Evolutionary conservation across 106 monocot species (phyloP), one percentile per base, ranked within the genome.

Genomic region (Apostasia shenzhenica): DNA sequence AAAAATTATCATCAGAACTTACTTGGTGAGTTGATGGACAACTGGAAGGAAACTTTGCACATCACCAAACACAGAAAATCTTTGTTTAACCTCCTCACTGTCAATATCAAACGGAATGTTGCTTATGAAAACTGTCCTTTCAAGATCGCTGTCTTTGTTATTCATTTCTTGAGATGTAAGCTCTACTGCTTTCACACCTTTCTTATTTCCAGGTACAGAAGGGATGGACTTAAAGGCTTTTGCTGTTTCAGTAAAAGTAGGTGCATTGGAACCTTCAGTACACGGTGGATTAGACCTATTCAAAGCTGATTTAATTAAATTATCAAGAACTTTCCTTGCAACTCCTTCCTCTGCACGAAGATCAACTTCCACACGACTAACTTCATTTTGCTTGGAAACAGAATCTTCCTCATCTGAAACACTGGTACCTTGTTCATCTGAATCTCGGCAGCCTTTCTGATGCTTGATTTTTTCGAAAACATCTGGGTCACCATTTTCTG

Each of bases 21-120:
- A 99, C 99, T 93, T 93, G 73, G 99, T 99, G 64, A 93, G 73
- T 67, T 68, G 77, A 78, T 93, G 99, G 41, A 99, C 87, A 59
- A 99, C 99, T 0, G 79, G 87, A 45, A 73, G 3, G 75, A 81
- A 90, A 43, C 87, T 82, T 59, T 84, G 77, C 69, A 99, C 83
- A 63, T 87, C 79, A 40, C 99, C 99, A 82, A 90, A 99, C 14
- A 87, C 59, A 26, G 87, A 85, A 69, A 99, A 99, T 59, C 83
- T 87, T 61, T 85, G 75, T 67, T 81, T 93, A 54, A 99, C 93
- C 57, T 93, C 99, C 70, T 81, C 93, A 66, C 55, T 72, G n/a
- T 70, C 79, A 51, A 84, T 70, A 69, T 99, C 93, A 84, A 93
- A 99, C 37, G 99, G 99, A 71, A 99, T 81, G 57, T 99, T 99